phyloP scores from a whole-genome alignment of 495 filamentous ascomycete genomes.

The Penicillium tannophilum region DNA sequence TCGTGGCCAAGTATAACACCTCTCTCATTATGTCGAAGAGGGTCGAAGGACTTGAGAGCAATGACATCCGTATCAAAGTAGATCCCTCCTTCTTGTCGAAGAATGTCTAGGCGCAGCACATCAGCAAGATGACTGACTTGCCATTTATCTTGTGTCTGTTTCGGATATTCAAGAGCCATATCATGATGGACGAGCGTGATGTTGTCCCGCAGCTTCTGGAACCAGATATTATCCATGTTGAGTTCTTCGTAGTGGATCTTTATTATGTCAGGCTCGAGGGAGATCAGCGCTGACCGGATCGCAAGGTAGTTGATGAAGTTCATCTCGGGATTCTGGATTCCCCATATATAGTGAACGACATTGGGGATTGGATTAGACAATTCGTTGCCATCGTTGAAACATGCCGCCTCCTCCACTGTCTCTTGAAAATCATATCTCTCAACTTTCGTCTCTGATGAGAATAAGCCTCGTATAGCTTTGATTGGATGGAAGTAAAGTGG shows the following conservation, averaged over 20 bases:
- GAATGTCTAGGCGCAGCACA: constrained; percentile 42
- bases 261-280: constrained; percentile 41
- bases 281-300: constrained; percentile 43
- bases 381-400: constrained; percentile 10
- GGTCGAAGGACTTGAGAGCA: constrained; percentile 16
- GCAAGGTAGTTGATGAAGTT: constrained; percentile 50
- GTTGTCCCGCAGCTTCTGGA: constrained; percentile 36
- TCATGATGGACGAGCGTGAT: constrained; percentile 46
- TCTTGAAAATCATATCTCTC: constrained; percentile 16
- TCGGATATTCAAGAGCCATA: constrained; percentile 28
- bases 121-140: constrained; percentile 48
- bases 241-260: constrained; percentile 51
- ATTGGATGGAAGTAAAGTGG: no score
- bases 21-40: constrained; percentile 18
- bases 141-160: constrained; percentile 32
- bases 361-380: constrained; percentile 44
- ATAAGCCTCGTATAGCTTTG: no score
- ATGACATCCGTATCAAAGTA: constrained; percentile 33
- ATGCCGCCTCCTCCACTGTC: constrained; percentile 8
- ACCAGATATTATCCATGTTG: constrained; percentile 44
- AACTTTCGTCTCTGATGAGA: background rate
- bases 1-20: constrained; percentile 48
- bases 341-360: constrained; percentile 48
- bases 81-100: constrained; percentile 45
- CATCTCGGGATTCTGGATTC: constrained; percentile 36